These are phyloP conservation scores for Cercospora citrullina DNA, from an alignment of 2,329 filamentous ascomycete species.

Conservation along the genomic window DNA sequence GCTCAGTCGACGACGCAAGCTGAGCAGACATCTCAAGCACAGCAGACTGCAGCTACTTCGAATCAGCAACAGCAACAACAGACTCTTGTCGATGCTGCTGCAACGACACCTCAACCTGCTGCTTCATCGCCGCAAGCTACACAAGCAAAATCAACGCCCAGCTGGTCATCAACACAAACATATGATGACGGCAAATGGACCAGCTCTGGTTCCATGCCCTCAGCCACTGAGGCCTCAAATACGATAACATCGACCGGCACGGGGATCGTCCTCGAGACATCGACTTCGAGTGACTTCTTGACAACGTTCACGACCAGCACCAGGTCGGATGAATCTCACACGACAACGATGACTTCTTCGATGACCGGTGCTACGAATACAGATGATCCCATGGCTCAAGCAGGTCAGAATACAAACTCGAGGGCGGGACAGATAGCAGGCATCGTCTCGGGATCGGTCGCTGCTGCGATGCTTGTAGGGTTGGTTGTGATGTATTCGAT, in stretches of 20 bases:
- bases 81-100: neutral
- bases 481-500: neutral
- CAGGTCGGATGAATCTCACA: neutral
- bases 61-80: neutral
- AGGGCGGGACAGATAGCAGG: neutral
- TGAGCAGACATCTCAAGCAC: neutral
- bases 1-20: neutral
- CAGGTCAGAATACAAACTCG: slow-evolving; percentile 3
- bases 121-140: neutral
- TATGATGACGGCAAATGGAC: slow-evolving; percentile 1
- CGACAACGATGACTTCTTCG: neutral
- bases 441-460: neutral
- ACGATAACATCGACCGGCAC: neutral
- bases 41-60: neutral
- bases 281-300: neutral
- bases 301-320: slow-evolving; percentile 1
- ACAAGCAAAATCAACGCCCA: neutral
- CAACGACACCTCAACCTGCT: neutral
- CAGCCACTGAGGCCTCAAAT: neutral
- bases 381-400: neutral
- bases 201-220: neutral
- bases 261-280: neutral
- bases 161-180: neutral
- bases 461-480: neutral
- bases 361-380: neutral